Base-by-base conservation (phyloP, 768 basidiomycete species). In the Suillus weaverae region DNA sequence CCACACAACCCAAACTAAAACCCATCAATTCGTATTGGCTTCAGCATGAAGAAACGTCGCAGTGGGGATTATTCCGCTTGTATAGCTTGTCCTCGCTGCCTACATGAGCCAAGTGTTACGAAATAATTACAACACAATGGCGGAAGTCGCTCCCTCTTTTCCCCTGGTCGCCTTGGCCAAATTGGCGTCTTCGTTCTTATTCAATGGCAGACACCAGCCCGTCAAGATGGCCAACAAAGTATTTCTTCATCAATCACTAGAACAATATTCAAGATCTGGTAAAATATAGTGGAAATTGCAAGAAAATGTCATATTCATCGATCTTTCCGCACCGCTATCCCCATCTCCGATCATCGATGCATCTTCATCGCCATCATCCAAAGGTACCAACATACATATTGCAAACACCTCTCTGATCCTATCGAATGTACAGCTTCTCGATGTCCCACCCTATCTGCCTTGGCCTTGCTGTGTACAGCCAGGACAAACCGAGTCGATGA, bases 401-500 rank as follows among this genome's bases (percentile, higher is more conserved):
- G 8, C 30, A 22, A 38, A 4, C 36, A 57, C 22, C 33, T 56
- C 33, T 20, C 35, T 36, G 36, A 26, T 26, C 56, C 30, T 41
- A 59, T 22, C 20, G 6, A 41, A 64, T 54, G 53, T 63, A 55
- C 63, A 59, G 38, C 62, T 33, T 48, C 30, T 46, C 9, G 46
- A 61, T 62, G 61, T 62, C 30, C 8, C 51, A 30, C 38, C 56
- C 59, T 62, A 69, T 32, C 55, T 8, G 54, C 30, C 32, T 26
- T 55, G 66, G 48, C 65, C 66, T 32, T 59, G n/a, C 11, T 68
- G 60, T 5, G 44, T 55, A 44, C 81, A 81, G 0, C 0, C 5
- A 38, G 74, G 81, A 62, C 81, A 81, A 61, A 68, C 66, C 63
- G 71, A 62, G 64, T 80, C 71, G 66, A 81, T 75, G 60, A 75